Evolutionary conservation across 1,284 basidiomycete genomes (phyloP), one percentile per base, ranked within the genome.

Genomic region (Coniferiporia weirii): DNA sequence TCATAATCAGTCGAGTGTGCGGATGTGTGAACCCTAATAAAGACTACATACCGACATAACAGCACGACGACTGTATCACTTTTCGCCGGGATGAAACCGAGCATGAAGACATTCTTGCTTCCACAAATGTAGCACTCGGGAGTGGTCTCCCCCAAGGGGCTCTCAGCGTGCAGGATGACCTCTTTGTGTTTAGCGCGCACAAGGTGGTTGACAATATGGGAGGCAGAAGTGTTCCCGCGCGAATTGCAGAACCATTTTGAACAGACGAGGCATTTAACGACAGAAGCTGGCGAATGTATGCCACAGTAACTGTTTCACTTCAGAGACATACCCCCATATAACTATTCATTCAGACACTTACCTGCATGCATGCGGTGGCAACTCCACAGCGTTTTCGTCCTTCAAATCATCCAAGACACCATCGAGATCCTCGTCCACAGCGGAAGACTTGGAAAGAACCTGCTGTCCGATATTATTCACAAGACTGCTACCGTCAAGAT

Each of bases 191-290:
- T 98, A 32, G 97, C 95, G 68, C 96, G 93, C 56, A 99, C 97
- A 58, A 99, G 83, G 75, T 99, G 97, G 73, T 97, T 98, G 68
- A 99, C 96, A 67, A 99, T 99, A 72, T 99, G 97, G 1, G 95
- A 98, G 2, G 95, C 96, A 0, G 95, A 96, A 1, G 95, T 98
- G 69, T 95, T 96, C 56, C 96, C 95, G 55, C 96, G 85, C n/a
- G 96, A 96, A 73, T 99, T 99, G 80, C 97, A 99, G 73, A 99
- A 99, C 95, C 96, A 99, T 73, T 99, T 99, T 59, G 85, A 85
- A 73, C 97, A 99, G 54, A 95, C 76, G 36, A 98, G 80, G 69
- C 97, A 99, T 75, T 97, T 96, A 63, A 99, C 96, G 15, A 99
- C 97, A 55, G 93, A 96, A 3, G 94, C 89, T 1, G 96, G 94